Percentiles rank a stretch among this genome's conserved stretches.
Conservation (phyloP, 2,329 filamentous ascomycete species). For the Fusarium agapanthi region DNA sequence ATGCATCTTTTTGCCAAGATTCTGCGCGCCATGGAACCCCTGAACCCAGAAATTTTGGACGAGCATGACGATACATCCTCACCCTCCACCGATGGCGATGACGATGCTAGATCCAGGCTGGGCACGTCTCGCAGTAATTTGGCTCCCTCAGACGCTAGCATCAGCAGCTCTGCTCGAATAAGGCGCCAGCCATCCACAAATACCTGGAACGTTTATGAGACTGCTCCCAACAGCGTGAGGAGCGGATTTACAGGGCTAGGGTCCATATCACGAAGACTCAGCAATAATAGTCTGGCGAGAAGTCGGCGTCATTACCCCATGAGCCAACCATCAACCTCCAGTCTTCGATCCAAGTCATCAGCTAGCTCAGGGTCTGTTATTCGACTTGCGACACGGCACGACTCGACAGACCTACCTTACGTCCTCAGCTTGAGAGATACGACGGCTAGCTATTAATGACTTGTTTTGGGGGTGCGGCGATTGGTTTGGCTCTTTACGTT, state of each 20-base stretch:
- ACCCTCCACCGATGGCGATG: constrained; percentile 55
- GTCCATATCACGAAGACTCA: constrained; percentile 49
- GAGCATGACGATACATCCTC: constrained; percentile 37
- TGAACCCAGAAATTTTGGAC: constrained; percentile 64
- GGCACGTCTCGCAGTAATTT: constrained; percentile 50
- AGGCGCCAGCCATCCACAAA: constrained; percentile 54
- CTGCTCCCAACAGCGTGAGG: constrained; percentile 63
- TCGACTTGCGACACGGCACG: constrained; percentile 54
- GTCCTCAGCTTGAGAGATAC: constrained; percentile 49
- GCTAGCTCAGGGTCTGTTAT: constrained; percentile 57
- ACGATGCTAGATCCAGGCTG: constrained; percentile 53
- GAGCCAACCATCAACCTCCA: constrained; percentile 51
- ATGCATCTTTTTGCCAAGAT: constrained; percentile 89
- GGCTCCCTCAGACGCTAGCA: constrained; percentile 45
- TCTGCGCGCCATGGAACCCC: constrained; percentile 75
- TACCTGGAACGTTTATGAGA: constrained; percentile 58
- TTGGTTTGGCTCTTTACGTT: constrained; percentile 20
- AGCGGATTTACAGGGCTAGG: constrained; percentile 49
- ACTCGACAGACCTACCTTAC: constrained; percentile 48
- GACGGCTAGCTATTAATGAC: constrained; percentile 39
- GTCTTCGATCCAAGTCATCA: constrained; percentile 50
- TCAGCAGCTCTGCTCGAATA: constrained; percentile 44
- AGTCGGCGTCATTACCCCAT: constrained; percentile 52
- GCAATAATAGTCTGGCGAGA: constrained; percentile 54
- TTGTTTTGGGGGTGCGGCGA: constrained; percentile 1